A percentile compares a stretch with the other conserved stretches of the same genome.
Conservation (phyloP, 352 stramenopile species). For the Pythium oligandrum region DNA sequence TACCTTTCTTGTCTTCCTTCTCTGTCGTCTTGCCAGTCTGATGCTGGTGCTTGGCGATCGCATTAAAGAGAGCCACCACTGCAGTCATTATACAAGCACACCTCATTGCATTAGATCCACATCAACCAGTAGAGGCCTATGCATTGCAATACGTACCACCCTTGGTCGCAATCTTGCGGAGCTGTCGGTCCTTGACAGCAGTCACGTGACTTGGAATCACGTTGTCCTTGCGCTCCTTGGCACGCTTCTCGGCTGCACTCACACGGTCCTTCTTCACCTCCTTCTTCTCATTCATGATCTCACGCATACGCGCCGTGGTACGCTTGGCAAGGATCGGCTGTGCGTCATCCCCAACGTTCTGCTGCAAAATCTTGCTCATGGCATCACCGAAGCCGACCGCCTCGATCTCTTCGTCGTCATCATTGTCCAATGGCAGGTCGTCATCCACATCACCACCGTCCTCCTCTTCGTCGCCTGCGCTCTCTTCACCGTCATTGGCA, state of each 20-base stretch:
- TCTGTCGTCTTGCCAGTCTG: conserved; percentile 47
- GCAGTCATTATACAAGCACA: conserved; percentile 1
- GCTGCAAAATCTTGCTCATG: conserved; percentile 82
- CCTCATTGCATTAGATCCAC: neutral
- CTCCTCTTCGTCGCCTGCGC: conserved; percentile 9
- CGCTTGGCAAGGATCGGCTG: conserved; percentile 81
- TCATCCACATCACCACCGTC: conserved; percentile 11
- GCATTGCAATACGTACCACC: conserved; percentile 31
- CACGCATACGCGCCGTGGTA: conserved; percentile 76
- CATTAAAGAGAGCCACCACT: conserved; percentile 85
- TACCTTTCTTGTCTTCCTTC: conserved; percentile 70
- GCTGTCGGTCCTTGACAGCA: conserved; percentile 51
- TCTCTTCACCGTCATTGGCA: conserved; percentile 5
- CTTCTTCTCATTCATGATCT: conserved; percentile 75
- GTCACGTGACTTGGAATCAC: conserved; percentile 56
- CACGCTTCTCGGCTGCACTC: conserved; percentile 67
- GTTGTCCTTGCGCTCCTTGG: conserved; percentile 78
- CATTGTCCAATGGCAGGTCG: conserved; percentile 16
- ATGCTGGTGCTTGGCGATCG: conserved; percentile 84
- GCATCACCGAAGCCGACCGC: conserved; percentile 80
- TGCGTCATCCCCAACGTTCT: conserved; percentile 62
- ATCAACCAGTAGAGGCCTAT: neutral
- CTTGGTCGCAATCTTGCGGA: conserved; percentile 82
- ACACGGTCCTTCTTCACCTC: conserved; percentile 60
- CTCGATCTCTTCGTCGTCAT: conserved; percentile 16